Evolutionary conservation across 176 grass and related monocot genomes (phyloP).

Genomic region (sorghum (Sorghum bicolor)): DNA sequence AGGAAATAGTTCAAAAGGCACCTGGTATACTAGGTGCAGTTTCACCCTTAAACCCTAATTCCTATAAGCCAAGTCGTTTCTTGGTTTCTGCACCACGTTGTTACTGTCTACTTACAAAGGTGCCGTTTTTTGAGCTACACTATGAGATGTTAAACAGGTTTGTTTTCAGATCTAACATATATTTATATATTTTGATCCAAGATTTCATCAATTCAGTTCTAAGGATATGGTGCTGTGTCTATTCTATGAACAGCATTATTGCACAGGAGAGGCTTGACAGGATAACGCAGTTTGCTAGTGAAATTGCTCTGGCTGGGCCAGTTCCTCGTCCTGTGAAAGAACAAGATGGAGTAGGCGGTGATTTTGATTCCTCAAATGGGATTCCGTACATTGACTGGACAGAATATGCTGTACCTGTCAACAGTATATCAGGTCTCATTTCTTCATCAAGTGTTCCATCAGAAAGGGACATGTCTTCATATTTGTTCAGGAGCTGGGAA

Average conservation of each 20-base stretch:
- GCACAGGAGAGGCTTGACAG: conserved; percentile 97
- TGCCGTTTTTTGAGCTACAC: conserved; percentile 97
- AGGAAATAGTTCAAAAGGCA: conserved; percentile 96
- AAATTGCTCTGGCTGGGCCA: conserved; percentile 63
- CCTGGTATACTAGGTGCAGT: conserved; percentile 86
- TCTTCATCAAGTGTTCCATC: conserved; percentile 65
- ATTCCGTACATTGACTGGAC: conserved; percentile 62
- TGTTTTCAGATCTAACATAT: conserved; percentile 10
- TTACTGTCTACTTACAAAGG: conserved; percentile 93
- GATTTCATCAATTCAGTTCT: background rate
- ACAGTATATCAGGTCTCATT: conserved; percentile 70
- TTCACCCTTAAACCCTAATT: conserved; percentile 59
- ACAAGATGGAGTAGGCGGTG: conserved; percentile 35
- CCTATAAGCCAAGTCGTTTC: conserved; percentile 76
- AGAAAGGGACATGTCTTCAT: conserved; percentile 54
- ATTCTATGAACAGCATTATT: conserved; percentile 76
- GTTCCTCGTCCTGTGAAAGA: conserved; percentile 59
- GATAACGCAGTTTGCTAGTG: conserved; percentile 83
- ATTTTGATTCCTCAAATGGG: conserved; percentile 50
- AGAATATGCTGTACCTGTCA: conserved; percentile 76
- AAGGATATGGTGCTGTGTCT: conserved; percentile 18
- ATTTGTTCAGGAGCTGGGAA: conserved; percentile 59
- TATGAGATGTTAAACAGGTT: conserved; percentile 99
- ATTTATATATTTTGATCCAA: conserved; percentile 15
- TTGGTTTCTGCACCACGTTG: conserved; percentile 96